Percentiles rank a stretch among this genome's conserved stretches.
Conservation (phyloP, 192 early-diverging fungal genomes). For the Phlyctochytrium planicorne region DNA sequence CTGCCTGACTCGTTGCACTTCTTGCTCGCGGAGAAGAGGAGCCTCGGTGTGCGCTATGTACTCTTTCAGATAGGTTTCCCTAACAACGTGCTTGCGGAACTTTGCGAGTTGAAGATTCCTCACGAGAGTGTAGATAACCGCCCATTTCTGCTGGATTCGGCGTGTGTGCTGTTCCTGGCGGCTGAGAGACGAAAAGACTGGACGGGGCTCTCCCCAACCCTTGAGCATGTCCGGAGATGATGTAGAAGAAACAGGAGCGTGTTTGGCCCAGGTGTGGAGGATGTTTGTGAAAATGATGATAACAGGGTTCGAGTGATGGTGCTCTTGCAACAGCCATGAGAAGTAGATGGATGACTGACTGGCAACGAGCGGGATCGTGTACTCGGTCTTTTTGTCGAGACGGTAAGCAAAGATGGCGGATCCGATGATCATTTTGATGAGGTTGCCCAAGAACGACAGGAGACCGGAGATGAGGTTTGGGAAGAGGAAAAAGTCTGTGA, state of each 20-base stretch:
- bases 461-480: slow-evolving; percentile 11
- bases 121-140: slow-evolving; percentile 12
- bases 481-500: slow-evolving; percentile 10
- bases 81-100: slow-evolving; percentile 15
- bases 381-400: slow-evolving; percentile 10
- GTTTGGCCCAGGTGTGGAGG: background rate
- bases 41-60: slow-evolving; percentile 1
- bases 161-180: no score
- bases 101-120: slow-evolving; percentile 9
- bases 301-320: slow-evolving; percentile 14
- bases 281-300: slow-evolving; percentile 8
- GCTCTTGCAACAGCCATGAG: slow-evolving; percentile 16
- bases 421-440: background rate
- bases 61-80: slow-evolving; percentile 14
- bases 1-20: background rate
- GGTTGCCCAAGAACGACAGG: background rate
- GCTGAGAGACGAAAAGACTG: background rate
- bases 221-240: no score
- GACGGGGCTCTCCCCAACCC: no score
- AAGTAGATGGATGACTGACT: background rate
- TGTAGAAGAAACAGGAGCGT: background rate
- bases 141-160: slow-evolving; percentile 10
- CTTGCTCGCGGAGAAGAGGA: slow-evolving; percentile 1
- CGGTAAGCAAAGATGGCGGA: slow-evolving; percentile 13
- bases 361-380: background rate